Conservation (phyloP, 116 monocot genomes). For the Posidonia oceanica region DNA sequence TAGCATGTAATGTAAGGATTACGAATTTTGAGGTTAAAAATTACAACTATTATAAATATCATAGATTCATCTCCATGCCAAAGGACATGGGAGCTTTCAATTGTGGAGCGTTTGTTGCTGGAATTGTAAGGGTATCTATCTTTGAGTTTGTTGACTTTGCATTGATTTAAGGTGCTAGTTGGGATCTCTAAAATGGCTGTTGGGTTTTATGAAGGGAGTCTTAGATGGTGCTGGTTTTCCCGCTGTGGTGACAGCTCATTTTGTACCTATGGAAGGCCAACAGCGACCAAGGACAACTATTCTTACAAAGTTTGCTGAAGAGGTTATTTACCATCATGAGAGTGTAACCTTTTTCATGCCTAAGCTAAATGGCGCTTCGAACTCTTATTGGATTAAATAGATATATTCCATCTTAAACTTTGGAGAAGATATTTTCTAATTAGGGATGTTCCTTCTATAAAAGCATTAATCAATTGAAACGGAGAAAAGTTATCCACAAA, state of each 20-base stretch:
- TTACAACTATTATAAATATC: neutral
- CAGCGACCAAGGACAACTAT: conserved; percentile 90
- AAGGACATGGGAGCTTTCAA: too few species aligned
- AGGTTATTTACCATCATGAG: conserved; percentile 36
- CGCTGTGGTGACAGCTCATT: conserved; percentile 96
- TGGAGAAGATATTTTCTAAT: too few species aligned
- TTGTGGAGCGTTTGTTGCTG: conserved; percentile 98
- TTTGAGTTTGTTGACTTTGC: neutral
- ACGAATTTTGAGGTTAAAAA: neutral
- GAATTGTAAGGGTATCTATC: conserved; percentile 59
- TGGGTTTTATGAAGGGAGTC: conserved; percentile 48
- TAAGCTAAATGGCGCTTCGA: neutral
- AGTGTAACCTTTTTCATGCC: neutral
- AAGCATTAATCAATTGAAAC: too few species aligned
- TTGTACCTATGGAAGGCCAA: conserved; percentile 92
- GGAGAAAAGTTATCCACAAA: too few species aligned
- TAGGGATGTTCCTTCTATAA: too few species aligned
- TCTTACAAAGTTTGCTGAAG: conserved; percentile 95
- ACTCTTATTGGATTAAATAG: neutral
- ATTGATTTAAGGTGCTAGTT: neutral
- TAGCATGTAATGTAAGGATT: neutral
- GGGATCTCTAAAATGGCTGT: neutral
- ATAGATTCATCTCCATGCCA: conserved; percentile 84
- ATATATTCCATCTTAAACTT: too few species aligned
- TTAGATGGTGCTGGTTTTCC: too few species aligned